Conservation (phyloP, 1,284 basidiomycete species). For the Tilletia caries region DNA sequence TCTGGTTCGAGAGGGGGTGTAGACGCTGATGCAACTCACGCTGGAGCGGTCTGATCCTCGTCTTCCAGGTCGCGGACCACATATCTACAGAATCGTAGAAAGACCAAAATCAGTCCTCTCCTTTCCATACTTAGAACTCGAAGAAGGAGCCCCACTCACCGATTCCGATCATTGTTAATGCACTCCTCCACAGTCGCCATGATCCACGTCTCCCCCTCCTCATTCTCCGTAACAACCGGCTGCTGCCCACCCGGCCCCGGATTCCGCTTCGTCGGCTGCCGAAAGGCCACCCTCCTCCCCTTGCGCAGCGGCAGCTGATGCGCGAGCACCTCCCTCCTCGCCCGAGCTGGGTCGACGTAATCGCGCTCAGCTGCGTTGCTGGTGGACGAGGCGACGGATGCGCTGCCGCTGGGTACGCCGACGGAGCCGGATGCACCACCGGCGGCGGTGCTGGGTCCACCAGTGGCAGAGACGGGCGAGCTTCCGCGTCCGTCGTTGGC, state of each 20-base stretch:
- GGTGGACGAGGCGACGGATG: neutral
- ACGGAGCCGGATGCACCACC: neutral
- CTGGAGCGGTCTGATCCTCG: constrained; percentile 7
- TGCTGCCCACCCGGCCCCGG: neutral
- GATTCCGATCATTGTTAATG: constrained; percentile 37
- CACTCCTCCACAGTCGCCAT: constrained; percentile 36
- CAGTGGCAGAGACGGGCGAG: neutral
- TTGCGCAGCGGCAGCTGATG: constrained; percentile 31
- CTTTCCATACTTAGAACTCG: neutral
- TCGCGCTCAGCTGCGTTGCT: neutral
- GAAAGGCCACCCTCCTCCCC: constrained; percentile 38
- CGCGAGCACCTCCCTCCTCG: constrained; percentile 24
- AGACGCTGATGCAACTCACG: neutral
- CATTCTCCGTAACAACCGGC: constrained; percentile 13
- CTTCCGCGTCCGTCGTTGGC: neutral
- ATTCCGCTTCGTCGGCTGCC: constrained; percentile 27
- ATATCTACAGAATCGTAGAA: constrained; percentile 20
- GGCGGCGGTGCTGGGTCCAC: neutral
- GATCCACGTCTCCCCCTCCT: constrained; percentile 44
- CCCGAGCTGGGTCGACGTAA: constrained; percentile 27
- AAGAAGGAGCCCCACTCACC: constrained; percentile 17
- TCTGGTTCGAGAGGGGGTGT: neutral
- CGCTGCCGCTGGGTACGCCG: no score
- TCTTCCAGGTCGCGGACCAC: constrained; percentile 39
- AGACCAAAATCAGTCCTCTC: neutral